phyloP scores from a whole-genome alignment of 2,329 filamentous ascomycete species.

The Akanthomyces uredinophilus region DNA sequence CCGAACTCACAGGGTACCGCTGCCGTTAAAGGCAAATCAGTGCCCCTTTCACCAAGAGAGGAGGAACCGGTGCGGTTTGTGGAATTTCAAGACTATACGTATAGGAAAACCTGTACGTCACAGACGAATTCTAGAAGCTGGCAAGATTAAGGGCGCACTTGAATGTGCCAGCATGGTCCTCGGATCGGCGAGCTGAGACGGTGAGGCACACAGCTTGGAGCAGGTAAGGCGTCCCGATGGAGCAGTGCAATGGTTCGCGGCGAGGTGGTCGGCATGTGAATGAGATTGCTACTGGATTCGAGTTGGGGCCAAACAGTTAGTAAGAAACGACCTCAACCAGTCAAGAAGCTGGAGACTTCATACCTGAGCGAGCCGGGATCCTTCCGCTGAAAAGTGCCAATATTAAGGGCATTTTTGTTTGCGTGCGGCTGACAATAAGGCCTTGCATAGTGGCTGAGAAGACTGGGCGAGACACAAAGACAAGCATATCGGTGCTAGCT shows the following conservation, averaged over 20 bases:
- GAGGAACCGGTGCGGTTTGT: neutral
- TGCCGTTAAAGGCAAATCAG: neutral
- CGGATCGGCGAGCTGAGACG: constrained; percentile 5
- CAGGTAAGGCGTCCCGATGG: neutral
- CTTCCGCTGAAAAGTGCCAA: constrained; percentile 2
- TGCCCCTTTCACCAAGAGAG: neutral
- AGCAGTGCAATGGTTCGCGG: neutral
- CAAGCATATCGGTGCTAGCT: constrained; percentile 3
- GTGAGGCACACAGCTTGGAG: neutral
- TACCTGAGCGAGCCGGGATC: neutral
- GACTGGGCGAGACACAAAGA: neutral
- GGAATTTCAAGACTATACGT: neutral
- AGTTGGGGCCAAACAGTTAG: neutral
- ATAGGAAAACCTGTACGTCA: too few relatives aligned
- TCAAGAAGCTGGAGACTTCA: neutral
- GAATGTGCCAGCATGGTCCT: neutral
- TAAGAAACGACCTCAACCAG: neutral
- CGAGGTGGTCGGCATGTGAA: neutral
- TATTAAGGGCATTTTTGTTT: neutral
- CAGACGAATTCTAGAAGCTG: neutral
- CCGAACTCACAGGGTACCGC: neutral
- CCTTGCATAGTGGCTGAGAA: constrained; percentile 1
- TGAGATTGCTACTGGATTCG: neutral
- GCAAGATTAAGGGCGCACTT: neutral
- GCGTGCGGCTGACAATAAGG: constrained; percentile 3